Evolutionary conservation across 2,329 filamentous ascomycete genomes (phyloP).

Genomic region (Ceratocystis lukuohia): DNA sequence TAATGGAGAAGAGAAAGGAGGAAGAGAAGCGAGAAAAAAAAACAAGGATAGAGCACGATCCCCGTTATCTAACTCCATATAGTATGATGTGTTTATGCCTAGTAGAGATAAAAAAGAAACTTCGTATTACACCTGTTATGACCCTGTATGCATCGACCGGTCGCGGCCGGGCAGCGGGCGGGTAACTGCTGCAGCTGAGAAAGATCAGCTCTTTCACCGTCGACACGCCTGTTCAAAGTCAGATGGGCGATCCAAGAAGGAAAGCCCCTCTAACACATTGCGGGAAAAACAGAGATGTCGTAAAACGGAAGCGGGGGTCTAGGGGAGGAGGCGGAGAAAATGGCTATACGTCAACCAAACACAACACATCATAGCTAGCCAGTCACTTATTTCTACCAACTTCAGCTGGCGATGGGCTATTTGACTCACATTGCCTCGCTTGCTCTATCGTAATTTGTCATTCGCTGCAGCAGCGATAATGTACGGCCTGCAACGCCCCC

Average conservation of each 20-base stretch:
- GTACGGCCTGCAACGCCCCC: background rate
- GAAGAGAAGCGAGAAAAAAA: background rate
- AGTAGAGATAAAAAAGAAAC: background rate
- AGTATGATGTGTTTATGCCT: background rate
- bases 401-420: background rate
- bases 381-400: background rate
- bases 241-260: too few relatives aligned
- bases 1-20: background rate
- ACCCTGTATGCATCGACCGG: background rate
- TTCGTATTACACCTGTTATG: background rate
- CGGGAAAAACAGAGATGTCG: background rate
- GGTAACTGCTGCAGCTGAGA: slow-evolving; percentile 2
- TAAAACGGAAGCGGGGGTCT: background rate
- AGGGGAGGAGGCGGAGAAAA: background rate
- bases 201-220: background rate
- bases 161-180: background rate
- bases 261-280: too few relatives aligned
- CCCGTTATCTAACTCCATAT: too few relatives aligned
- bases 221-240: background rate
- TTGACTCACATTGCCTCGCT: background rate
- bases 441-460: slow-evolving; percentile 3
- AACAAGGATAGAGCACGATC: too few relatives aligned
- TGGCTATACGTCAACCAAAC: background rate
- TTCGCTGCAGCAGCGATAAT: background rate
- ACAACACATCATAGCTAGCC: background rate